phyloP scores from a whole-genome alignment of 768 basidiomycete species.

The Goffeauzyma gilvescens region DNA sequence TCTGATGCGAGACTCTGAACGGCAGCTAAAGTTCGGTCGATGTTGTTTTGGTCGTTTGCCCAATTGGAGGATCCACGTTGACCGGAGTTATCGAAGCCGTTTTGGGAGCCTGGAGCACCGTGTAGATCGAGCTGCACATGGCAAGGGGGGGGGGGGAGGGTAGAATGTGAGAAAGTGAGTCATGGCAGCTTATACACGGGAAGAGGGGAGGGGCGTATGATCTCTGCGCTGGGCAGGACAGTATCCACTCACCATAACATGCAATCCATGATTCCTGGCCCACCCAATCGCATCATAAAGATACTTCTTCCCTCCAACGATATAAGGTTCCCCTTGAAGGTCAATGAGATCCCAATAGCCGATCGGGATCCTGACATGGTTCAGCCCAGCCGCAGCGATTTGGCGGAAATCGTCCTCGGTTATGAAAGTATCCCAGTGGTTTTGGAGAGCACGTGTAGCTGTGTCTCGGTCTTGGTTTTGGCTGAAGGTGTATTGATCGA shows the following conservation, averaged over 20 bases:
- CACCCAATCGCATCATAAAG: conserved; percentile 29
- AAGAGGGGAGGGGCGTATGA: too few species aligned
- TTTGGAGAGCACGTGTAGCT: not conserved
- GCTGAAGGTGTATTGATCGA: conserved; percentile 31
- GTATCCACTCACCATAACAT: conserved; percentile 17
- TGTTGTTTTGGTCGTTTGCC: conserved; percentile 16
- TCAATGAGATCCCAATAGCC: conserved; percentile 25
- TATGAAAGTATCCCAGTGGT: conserved; percentile 27
- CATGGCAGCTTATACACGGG: too few species aligned
- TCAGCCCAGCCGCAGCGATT: conserved; percentile 19
- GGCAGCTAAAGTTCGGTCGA: conserved; percentile 22
- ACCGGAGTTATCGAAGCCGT: conserved; percentile 25
- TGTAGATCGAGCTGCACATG: conserved; percentile 22
- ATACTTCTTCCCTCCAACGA: conserved; percentile 26
- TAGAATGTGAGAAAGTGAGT: too few species aligned
- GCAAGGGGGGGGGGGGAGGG: not conserved
- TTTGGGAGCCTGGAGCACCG: conserved; percentile 29
- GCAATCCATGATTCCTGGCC: conserved; percentile 25
- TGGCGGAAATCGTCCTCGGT: conserved; percentile 32
- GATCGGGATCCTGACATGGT: conserved; percentile 30
- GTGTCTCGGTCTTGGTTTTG: conserved; percentile 18
- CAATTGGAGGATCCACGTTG: conserved; percentile 21
- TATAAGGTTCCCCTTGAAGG: conserved; percentile 26
- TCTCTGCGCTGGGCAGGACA: too few species aligned
- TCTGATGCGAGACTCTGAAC: conserved; percentile 18